Percentiles rank a stretch among this genome's conserved stretches.
phyloP scores from a whole-genome alignment of 2,329 filamentous ascomycete genomes.

The Epichloe typhina region DNA sequence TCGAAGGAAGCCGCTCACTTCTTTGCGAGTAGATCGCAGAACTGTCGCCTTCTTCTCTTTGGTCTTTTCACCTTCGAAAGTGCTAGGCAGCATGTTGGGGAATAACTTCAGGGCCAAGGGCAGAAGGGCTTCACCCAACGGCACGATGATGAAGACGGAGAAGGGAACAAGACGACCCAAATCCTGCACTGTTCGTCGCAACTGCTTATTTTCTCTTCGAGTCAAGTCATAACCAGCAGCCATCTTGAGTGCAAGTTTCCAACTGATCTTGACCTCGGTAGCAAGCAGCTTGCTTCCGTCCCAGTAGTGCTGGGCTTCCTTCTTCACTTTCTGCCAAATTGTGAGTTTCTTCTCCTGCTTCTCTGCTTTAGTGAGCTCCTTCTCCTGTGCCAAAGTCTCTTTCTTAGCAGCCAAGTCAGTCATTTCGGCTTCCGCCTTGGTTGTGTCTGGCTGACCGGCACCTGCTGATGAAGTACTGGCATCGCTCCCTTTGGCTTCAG shows the following conservation, averaged over 20 bases:
- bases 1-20: constrained; percentile 82
- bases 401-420: constrained; percentile 52
- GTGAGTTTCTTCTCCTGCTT: constrained; percentile 80
- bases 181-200: constrained; percentile 88
- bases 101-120: constrained; percentile 88
- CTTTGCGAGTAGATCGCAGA: constrained; percentile 76
- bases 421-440: constrained; percentile 32
- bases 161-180: constrained; percentile 87
- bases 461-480: constrained; percentile 16
- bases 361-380: constrained; percentile 39
- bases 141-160: constrained; percentile 92
- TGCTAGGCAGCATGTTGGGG: constrained; percentile 94
- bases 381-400: constrained; percentile 45
- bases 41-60: constrained; percentile 78
- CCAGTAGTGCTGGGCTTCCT: constrained; percentile 91
- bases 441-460: constrained; percentile 20
- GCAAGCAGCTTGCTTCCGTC: constrained; percentile 92
- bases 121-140: constrained; percentile 85
- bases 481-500: constrained; percentile 18
- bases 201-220: constrained; percentile 81
- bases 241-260: constrained; percentile 88
- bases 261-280: constrained; percentile 87
- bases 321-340: constrained; percentile 84
- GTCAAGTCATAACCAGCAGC: constrained; percentile 93
- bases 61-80: constrained; percentile 82